phyloP scores from a whole-genome alignment of 306 rosid species.

The Ceratonia siliqua region DNA sequence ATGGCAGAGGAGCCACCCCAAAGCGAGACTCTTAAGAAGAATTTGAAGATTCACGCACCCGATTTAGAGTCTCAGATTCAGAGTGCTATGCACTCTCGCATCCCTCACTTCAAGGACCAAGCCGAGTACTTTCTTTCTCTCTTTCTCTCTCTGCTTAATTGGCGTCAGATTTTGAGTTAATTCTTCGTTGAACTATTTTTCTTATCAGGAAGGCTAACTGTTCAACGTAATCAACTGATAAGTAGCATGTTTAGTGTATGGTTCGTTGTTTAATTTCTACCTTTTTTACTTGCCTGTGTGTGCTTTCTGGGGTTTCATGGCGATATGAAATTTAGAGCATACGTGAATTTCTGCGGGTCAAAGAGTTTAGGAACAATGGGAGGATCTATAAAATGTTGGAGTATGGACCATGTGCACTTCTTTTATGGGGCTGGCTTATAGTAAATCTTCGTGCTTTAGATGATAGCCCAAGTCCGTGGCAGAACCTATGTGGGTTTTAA shows the following conservation, averaged over 20 bases:
- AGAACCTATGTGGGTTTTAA: neutral
- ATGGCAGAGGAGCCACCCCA: slow-evolving; percentile 60
- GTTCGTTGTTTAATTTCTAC: neutral
- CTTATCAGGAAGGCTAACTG: neutral
- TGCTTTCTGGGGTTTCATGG: neutral
- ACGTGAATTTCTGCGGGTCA: neutral
- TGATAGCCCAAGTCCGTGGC: neutral
- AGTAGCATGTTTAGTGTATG: neutral
- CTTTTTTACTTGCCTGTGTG: neutral
- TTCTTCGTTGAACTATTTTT: neutral
- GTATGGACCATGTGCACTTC: neutral
- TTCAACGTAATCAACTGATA: neutral
- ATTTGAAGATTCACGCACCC: slow-evolving; percentile 22
- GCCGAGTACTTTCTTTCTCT: slow-evolving; percentile 50
- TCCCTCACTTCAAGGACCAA: slow-evolving; percentile 76
- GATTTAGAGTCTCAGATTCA: slow-evolving; percentile 61
- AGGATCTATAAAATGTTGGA: neutral
- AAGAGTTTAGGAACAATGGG: neutral
- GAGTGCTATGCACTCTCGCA: slow-evolving; percentile 60
- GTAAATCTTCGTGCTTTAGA: neutral
- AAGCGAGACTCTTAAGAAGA: slow-evolving; percentile 31
- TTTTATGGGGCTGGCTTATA: neutral
- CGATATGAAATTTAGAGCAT: neutral
- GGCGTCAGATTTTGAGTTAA: neutral
- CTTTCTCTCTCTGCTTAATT: neutral